Evolutionary conservation across 2,329 filamentous ascomycete genomes (phyloP).

Genomic region (Lomentospora prolificans): DNA sequence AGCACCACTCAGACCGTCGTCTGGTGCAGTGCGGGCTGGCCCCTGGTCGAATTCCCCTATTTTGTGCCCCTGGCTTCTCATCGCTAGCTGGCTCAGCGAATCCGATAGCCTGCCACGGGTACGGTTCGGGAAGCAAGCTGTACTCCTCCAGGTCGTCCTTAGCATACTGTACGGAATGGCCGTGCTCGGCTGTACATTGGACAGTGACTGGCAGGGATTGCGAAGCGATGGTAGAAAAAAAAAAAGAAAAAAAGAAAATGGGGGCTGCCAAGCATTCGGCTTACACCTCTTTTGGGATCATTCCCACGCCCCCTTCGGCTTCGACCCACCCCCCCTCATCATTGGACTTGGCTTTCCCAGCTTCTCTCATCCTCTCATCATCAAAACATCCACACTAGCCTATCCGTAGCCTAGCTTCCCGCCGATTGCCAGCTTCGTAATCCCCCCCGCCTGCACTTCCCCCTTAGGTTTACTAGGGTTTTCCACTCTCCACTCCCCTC

Average conservation of each 20-base stretch:
- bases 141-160: too few species aligned
- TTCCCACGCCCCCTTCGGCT: slow-evolving; percentile 1
- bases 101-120: too few species aligned
- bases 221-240: background rate
- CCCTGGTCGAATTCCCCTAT: background rate
- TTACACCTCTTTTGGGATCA: background rate
- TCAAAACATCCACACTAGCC: slow-evolving; percentile 23
- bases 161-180: too few species aligned
- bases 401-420: slow-evolving; percentile 15
- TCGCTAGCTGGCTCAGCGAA: too few species aligned
- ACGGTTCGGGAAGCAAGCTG: too few species aligned
- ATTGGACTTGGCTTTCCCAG: slow-evolving; percentile 13
- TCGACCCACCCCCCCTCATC: background rate
- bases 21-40: background rate
- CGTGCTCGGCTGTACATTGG: too few species aligned
- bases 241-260: background rate
- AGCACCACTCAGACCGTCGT: background rate
- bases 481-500: background rate
- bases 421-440: background rate
- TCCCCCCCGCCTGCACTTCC: slow-evolving; percentile 1
- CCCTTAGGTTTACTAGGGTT: background rate
- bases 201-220: too few species aligned
- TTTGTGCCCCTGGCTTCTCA: too few species aligned
- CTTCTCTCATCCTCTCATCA: slow-evolving; percentile 16
- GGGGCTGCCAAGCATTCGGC: background rate